phyloP scores from a whole-genome alignment of 2,329 filamentous ascomycete species.

The Microdochium nivale region DNA sequence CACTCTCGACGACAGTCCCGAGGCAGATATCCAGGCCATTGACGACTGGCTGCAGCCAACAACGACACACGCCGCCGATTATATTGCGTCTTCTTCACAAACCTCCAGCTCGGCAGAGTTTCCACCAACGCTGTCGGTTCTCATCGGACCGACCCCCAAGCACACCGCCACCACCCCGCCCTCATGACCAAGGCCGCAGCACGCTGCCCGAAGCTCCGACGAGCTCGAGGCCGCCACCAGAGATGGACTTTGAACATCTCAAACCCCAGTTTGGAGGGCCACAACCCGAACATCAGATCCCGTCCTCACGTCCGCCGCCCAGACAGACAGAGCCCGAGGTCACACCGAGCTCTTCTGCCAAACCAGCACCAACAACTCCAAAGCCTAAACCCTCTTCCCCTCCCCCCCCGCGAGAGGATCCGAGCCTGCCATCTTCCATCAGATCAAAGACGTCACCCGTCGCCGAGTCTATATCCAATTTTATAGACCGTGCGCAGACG shows the following conservation, averaged over 20 bases:
- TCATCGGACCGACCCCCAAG: background rate
- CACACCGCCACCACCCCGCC: background rate
- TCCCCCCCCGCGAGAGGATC: background rate
- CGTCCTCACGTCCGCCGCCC: background rate
- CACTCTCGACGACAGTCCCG: background rate
- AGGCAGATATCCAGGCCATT: background rate
- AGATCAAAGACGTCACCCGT: constrained; percentile 18
- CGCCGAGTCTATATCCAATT: constrained; percentile 45
- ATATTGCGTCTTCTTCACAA: background rate
- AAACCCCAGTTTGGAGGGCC: background rate
- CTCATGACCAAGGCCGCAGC: background rate
- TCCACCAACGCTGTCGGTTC: background rate
- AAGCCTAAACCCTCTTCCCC: background rate
- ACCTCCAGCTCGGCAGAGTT: background rate
- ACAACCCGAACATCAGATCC: background rate
- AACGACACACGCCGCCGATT: background rate
- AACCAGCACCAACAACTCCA: background rate
- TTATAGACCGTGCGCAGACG: constrained; percentile 86
- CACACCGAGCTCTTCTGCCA: background rate
- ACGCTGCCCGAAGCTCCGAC: background rate
- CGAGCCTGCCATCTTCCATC: constrained; percentile 21
- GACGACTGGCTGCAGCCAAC: background rate
- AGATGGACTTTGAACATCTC: background rate
- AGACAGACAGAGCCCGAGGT: no score
- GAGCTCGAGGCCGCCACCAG: background rate